Percentiles rank a stretch among this genome's conserved stretches.
phyloP scores from a whole-genome alignment of 306 rosid species.

The Rosa persica region DNA sequence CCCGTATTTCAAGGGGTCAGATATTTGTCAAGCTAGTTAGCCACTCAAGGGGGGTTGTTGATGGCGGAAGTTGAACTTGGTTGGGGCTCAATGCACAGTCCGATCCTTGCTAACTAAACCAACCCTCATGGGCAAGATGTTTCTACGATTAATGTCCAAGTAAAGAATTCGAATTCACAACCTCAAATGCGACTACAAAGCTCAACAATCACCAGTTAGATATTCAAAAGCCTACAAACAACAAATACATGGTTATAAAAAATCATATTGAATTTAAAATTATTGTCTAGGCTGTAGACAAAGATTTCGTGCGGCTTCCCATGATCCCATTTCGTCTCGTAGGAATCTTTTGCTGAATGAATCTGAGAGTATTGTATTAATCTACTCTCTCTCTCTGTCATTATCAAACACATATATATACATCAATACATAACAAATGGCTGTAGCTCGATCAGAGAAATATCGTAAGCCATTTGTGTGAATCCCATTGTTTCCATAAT shows the following conservation, averaged over 20 bases:
- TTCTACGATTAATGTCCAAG: too few species aligned
- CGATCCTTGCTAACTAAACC: too few species aligned
- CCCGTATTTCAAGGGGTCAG: too few species aligned
- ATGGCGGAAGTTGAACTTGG: too few species aligned
- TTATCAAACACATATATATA: neutral
- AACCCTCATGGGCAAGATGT: too few species aligned
- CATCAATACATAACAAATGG: neutral
- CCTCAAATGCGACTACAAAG: neutral
- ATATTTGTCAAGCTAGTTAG: too few species aligned
- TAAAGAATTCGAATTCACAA: too few species aligned
- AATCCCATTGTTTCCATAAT: neutral
- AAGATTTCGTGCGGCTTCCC: slow-evolving; percentile 7
- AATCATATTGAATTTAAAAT: neutral
- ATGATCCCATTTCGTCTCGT: neutral
- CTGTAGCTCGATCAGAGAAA: neutral
- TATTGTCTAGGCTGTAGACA: neutral
- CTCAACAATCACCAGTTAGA: too few species aligned
- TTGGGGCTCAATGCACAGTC: too few species aligned
- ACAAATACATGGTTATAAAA: neutral
- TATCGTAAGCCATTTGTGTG: slow-evolving; percentile 2
- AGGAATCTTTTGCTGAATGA: neutral
- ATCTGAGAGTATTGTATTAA: neutral
- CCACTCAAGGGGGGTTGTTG: too few species aligned
- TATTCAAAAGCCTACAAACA: neutral
- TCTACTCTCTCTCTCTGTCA: slow-evolving; percentile 9